Conservation (phyloP, 441 rosid genomes). For the Jatropha podagrica region DNA sequence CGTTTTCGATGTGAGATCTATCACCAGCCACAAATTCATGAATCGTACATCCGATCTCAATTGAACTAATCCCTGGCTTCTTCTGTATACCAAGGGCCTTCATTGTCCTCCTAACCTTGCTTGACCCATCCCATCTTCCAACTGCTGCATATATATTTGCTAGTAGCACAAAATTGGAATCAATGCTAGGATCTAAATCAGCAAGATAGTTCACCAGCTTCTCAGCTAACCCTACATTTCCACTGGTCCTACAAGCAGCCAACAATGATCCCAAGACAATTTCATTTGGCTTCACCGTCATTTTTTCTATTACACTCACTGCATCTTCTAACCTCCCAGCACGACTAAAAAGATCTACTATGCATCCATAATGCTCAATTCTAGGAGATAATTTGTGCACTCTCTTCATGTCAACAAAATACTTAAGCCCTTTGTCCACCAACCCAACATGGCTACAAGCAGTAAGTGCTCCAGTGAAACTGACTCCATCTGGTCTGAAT, state of each 20-base stretch:
- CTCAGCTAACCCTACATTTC: conserved; percentile 58
- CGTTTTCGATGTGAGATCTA: conserved; percentile 46
- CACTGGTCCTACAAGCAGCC: conserved; percentile 58
- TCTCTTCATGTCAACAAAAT: conserved; percentile 52
- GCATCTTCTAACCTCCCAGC: conserved; percentile 81
- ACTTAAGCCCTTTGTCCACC: conserved; percentile 54
- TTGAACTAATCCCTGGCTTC: conserved; percentile 67
- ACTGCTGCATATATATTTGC: conserved; percentile 68
- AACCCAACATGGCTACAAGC: conserved; percentile 83
- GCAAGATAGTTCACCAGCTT: conserved; percentile 45
- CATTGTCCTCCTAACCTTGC: conserved; percentile 66
- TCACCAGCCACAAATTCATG: conserved; percentile 74
- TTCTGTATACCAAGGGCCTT: conserved; percentile 67
- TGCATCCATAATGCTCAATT: conserved; percentile 82
- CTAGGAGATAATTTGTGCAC: conserved; percentile 50
- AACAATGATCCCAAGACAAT: conserved; percentile 68
- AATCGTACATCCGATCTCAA: conserved; percentile 51
- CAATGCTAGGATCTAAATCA: conserved; percentile 44
- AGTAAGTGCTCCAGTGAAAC: conserved; percentile 75
- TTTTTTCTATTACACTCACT: conserved; percentile 43
- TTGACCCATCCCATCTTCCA: conserved; percentile 73
- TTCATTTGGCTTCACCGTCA: conserved; percentile 78
- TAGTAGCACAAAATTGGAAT: conserved; percentile 68
- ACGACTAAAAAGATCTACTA: conserved; percentile 83
- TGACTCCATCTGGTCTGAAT: conserved; percentile 61